Evolutionary conservation across 352 stramenopile species (phyloP).

Genomic region (Globisporangium abappressorium): DNA sequence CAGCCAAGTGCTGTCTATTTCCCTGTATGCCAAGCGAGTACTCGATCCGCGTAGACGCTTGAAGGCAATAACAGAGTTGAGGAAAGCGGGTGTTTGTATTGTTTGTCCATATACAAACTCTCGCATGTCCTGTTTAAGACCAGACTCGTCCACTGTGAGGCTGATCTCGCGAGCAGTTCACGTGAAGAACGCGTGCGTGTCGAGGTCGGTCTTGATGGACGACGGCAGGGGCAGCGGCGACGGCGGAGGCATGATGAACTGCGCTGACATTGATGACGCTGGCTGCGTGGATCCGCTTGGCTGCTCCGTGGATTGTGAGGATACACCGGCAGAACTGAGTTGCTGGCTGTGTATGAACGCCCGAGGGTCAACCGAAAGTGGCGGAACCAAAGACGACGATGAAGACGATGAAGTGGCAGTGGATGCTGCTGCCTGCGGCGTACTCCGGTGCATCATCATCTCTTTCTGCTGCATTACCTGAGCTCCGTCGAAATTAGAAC

Average conservation of each 20-base stretch:
- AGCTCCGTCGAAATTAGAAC: background rate
- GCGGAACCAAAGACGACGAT: constrained; percentile 19
- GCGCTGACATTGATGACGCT: background rate
- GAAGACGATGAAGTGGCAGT: constrained; percentile 3
- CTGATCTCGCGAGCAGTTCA: constrained; percentile 23
- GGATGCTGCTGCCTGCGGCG: constrained; percentile 3
- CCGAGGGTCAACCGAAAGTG: constrained; percentile 26
- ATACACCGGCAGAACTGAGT: background rate
- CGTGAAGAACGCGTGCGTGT: constrained; percentile 85
- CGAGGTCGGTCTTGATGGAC: constrained; percentile 82
- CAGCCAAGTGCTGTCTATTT: too few relatives aligned
- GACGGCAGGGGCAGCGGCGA: constrained; percentile 67
- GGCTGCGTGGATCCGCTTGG: background rate
- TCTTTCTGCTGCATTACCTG: constrained; percentile 72
- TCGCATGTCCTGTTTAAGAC: too few relatives aligned
- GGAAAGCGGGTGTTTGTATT: too few relatives aligned
- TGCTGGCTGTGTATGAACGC: constrained; percentile 21
- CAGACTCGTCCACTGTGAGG: too few relatives aligned
- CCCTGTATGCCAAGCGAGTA: too few relatives aligned
- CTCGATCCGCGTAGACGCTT: too few relatives aligned
- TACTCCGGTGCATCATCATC: constrained; percentile 48
- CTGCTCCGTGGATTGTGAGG: background rate
- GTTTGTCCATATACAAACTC: too few relatives aligned
- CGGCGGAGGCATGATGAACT: constrained; percentile 12
- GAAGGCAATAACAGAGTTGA: too few relatives aligned